These are phyloP conservation scores for Lagerstroemia speciosa DNA, from an alignment of 345 rosid species.

Conservation along the genomic window DNA sequence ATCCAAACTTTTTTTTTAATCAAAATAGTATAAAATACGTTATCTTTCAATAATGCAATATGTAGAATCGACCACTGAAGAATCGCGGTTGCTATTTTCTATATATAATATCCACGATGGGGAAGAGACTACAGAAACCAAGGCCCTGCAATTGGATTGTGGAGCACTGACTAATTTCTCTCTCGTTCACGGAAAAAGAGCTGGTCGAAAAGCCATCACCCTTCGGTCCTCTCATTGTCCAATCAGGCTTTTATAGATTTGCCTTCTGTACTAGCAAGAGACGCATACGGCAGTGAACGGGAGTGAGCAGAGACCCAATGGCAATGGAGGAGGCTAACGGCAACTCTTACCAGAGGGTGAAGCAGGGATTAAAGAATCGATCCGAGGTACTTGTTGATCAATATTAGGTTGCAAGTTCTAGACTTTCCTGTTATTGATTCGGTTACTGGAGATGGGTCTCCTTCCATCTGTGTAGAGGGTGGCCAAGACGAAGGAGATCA, in stretches of 20 bases:
- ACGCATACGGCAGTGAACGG: constrained; percentile 29
- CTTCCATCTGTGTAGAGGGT: constrained; percentile 38
- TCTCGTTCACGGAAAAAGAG: neutral
- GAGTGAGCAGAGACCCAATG: constrained; percentile 25
- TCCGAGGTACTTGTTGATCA: constrained; percentile 35
- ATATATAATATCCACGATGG: neutral
- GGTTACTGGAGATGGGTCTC: constrained; percentile 14
- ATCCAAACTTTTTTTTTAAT: too few species aligned
- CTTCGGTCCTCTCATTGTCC: too few species aligned
- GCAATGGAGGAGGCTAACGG: constrained; percentile 27
- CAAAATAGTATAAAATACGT: too few species aligned
- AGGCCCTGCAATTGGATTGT: neutral
- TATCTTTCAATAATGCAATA: neutral
- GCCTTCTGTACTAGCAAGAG: neutral
- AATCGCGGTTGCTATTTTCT: neutral
- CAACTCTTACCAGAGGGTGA: constrained; percentile 27
- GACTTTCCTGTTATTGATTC: neutral
- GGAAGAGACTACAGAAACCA: neutral
- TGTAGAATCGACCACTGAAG: neutral
- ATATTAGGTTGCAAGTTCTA: neutral
- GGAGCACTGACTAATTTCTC: neutral
- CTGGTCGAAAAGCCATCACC: neutral
- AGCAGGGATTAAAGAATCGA: constrained; percentile 50
- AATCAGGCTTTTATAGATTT: too few species aligned
- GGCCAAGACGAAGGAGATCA: constrained; percentile 64